Conservation (phyloP, 768 basidiomycete species). For the Tylopilus vinaceipallidus region DNA sequence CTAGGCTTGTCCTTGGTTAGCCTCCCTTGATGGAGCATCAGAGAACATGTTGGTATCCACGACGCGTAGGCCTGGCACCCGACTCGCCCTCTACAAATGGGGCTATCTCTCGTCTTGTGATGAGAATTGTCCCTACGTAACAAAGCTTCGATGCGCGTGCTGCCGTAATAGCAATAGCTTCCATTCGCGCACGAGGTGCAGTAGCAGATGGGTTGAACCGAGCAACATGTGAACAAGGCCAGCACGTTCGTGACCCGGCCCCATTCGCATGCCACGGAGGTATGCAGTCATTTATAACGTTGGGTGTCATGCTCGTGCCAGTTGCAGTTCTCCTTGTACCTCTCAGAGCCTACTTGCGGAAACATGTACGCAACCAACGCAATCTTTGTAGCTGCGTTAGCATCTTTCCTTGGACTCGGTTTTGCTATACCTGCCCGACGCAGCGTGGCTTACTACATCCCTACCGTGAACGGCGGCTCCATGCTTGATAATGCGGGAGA, state of each 20-base stretch:
- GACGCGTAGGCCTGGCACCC: neutral
- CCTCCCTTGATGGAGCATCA: neutral
- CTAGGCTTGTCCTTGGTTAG: neutral
- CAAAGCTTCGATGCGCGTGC: neutral
- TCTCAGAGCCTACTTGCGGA: neutral
- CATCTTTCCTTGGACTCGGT: slow-evolving; percentile 2
- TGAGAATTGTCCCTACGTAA: neutral
- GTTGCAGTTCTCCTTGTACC: neutral
- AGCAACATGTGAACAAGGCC: no score
- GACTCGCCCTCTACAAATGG: neutral
- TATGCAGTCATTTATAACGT: neutral
- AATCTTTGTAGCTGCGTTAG: neutral
- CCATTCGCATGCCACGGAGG: neutral
- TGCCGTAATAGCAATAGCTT: no score
- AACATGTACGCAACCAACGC: neutral
- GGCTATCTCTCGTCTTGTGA: neutral
- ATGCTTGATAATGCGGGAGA: slow-evolving; percentile 41
- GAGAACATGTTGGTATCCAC: neutral
- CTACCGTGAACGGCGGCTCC: slow-evolving; percentile 40
- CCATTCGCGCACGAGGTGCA: no score
- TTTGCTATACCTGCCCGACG: neutral
- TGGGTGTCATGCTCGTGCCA: no score
- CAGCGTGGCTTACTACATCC: slow-evolving; percentile 34
- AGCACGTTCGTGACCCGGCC: slow-evolving; percentile 2
- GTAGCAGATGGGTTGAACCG: no score